phyloP scores from a whole-genome alignment of 208 protist genomes.

The Crithidia brevicula region DNA sequence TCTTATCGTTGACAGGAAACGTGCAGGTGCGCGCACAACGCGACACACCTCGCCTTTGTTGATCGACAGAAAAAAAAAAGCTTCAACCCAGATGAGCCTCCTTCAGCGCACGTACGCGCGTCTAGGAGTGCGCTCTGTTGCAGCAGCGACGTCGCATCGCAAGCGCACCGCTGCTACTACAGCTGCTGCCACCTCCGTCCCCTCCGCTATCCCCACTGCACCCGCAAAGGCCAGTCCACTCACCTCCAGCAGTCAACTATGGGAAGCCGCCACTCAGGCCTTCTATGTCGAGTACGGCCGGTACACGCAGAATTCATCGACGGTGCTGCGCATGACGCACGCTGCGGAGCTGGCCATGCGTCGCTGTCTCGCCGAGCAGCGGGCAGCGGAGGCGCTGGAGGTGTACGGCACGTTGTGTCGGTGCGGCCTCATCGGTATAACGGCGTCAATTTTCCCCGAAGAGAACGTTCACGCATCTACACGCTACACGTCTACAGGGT shows the following conservation, averaged over 20 bases:
- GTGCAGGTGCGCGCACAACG: too few species aligned
- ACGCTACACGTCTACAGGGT: background rate
- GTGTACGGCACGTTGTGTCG: slow-evolving; percentile 53
- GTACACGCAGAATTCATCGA: slow-evolving; percentile 11
- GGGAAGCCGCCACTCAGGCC: slow-evolving; percentile 36
- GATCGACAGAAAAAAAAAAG: too few species aligned
- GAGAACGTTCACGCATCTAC: background rate
- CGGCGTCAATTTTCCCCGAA: too few species aligned
- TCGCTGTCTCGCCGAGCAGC: slow-evolving; percentile 50
- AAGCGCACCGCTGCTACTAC: background rate
- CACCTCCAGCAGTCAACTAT: slow-evolving; percentile 16
- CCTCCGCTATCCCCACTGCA: too few species aligned
- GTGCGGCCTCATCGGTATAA: slow-evolving; percentile 31
- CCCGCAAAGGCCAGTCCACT: too few species aligned
- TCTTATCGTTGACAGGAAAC: too few species aligned
- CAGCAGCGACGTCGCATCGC: background rate
- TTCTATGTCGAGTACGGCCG: slow-evolving; percentile 26
- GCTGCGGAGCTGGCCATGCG: slow-evolving; percentile 49
- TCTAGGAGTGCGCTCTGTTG: background rate
- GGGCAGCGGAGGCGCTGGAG: slow-evolving; percentile 55
- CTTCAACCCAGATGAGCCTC: too few species aligned
- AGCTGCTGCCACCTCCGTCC: background rate
- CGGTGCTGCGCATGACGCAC: slow-evolving; percentile 5
- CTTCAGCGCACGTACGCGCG: background rate
- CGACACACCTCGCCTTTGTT: too few species aligned